Evolutionary conservation across 768 basidiomycete genomes (phyloP), one percentile per base, ranked within the genome.

Genomic region (Tylopilus vinaceipallidus): DNA sequence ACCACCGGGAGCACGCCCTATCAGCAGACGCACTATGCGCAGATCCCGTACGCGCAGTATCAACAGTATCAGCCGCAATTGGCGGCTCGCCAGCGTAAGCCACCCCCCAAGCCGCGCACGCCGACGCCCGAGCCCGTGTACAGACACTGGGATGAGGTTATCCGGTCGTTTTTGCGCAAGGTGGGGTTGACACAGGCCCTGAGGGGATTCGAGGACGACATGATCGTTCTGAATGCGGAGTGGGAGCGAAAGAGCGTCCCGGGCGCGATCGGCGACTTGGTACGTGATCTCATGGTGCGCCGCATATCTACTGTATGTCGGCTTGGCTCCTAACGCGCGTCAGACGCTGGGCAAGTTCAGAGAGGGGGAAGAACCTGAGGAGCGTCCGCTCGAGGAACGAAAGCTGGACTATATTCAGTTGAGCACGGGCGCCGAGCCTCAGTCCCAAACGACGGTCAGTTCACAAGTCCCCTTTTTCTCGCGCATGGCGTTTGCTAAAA

Each of bases 151-250:
- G 84, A 88, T 50, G 67, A 73, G 20, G 75, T 75, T 11, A 55
- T 88, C 24, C 73, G 71, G 43, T 58, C 69, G 8, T 89, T 89
- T 50, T 60, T 89, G 52, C 61, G 65, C 13, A 71, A 76, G 37
- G 71, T 81, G 16, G 80, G 83, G 4, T 63, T 89, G 19, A 73
- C 67, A 1, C 83, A 88, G 58, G 74, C 85, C 0, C 57, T 81
- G 37, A 73, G 71, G 32, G 88, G 84, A 0, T 80, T 91, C 40
- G 81, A 86, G 55, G 66, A 74, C n/a, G 88, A 91, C 58, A 77
- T 89, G 70, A 61, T 89, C 5, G 75, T 87, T n/a, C 65, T 89
- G 69, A 89, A 81, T 52, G 61, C 74, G 0, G 78, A 80, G 2
- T 86, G 82, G 77, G 88, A 89, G 65, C 71, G 72, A 32, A 70